A percentile compares a stretch with the other conserved stretches of the same genome.
Conservation (phyloP, 2,329 filamentous ascomycete genomes). For the Sclerotinia subarctica region DNA sequence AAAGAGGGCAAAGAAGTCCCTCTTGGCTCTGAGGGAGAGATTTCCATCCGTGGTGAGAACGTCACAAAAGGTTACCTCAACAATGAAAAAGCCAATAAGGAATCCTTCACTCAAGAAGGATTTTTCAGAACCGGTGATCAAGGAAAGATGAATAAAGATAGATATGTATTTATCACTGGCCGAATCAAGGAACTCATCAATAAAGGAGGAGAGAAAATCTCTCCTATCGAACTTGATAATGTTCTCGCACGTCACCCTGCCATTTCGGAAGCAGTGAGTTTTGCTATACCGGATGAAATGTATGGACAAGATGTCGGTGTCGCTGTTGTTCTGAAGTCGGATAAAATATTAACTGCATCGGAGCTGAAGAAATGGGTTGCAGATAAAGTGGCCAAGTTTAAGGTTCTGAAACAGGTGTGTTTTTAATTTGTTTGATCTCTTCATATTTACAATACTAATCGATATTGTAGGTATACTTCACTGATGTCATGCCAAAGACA, state of each 20-base stretch:
- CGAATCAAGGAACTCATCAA: conserved; percentile 92
- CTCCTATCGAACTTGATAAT: conserved; percentile 84
- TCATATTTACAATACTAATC: conserved; percentile 15
- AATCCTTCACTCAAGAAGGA: conserved; percentile 69
- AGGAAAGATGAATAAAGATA: conserved; percentile 74
- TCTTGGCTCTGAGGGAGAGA: conserved; percentile 71
- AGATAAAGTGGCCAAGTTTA: conserved; percentile 75
- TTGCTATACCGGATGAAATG: conserved; percentile 77
- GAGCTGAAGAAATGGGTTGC: conserved; percentile 67
- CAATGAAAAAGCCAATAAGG: conserved; percentile 71
- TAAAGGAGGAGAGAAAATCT: conserved; percentile 87
- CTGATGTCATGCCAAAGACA: conserved; percentile 82
- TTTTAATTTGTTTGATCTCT: neutral
- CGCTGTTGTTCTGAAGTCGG: conserved; percentile 70
- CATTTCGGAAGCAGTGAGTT: conserved; percentile 76
- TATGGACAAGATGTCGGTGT: conserved; percentile 81
- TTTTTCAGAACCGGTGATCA: conserved; percentile 90
- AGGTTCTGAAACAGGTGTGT: conserved; percentile 75
- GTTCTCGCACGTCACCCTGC: conserved; percentile 69
- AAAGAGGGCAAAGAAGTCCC: conserved; percentile 64
- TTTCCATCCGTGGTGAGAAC: conserved; percentile 78
- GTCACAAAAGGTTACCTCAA: conserved; percentile 84
- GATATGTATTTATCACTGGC: conserved; percentile 84
- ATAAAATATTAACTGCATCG: conserved; percentile 52
- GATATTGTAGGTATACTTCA: conserved; percentile 66